Base-by-base conservation (phyloP, 2,329 filamentous ascomycete species). In the Botrytis sinoallii region DNA sequence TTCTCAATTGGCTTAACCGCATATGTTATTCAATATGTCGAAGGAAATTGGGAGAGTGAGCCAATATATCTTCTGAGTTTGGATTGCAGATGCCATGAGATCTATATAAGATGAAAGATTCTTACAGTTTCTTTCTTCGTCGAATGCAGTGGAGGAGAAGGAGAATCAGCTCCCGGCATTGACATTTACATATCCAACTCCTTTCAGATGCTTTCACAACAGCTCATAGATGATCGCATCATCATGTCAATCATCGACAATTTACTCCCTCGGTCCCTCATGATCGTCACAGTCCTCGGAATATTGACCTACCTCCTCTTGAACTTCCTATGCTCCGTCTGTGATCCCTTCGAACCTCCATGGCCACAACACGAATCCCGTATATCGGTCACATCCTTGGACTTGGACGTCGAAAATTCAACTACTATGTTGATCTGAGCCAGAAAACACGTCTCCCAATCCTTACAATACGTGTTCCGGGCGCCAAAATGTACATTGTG, bases 401-500 rank as follows among this genome's bases (percentile, higher is more conserved):
- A 25, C 25, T 76, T 4, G 9, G n/a, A 3, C 44, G 46, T 38
- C 67, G 59, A 25, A 76, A 75, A 64, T 73, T 46, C 42, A 69
- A 71, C 25, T 76, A 70, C 42, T 75, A 76, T 68, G 67, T 73
- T 32, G 63, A 73, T 29, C 52, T 44, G 35, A 76, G 75, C 29
- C 46, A 74, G 40, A 75, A 74, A 35, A 57, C 65, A 32, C 22
- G 70, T 25, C 38, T 72, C 1, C 82, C 84, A 0, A 84, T 85
- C 46, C 83, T 83, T 72, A 85, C 84, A 7, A 75, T 86, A 35
- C 74, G 81, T 4, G 77, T 86, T 52, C 83, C 83, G 1, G 83
- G 83, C 6, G 79, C 82, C 44, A 83, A 83, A 68, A 79, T 85
- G 68, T 85, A 85, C 66, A 79, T 85, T 16, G 80, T 85, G 20